Percentiles rank a stretch among this genome's conserved stretches.
Evolutionary conservation across 441 rosid genomes (phyloP).

Genomic region (Gossypium lobatum): DNA sequence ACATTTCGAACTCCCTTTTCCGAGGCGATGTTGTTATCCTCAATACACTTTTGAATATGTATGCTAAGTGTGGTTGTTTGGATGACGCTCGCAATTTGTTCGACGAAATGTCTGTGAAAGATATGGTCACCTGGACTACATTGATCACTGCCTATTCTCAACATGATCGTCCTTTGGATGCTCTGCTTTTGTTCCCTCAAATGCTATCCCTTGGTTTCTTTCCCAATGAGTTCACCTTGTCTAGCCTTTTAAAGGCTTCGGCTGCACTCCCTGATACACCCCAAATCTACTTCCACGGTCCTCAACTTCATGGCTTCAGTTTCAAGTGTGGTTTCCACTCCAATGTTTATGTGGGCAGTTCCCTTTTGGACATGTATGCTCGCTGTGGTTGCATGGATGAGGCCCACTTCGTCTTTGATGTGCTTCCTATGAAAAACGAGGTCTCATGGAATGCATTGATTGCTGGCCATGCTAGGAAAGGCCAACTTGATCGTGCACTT

Average conservation of each 20-base stretch:
- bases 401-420: slow-evolving; percentile 22
- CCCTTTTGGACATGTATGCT: slow-evolving; percentile 40
- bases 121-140: slow-evolving; percentile 37
- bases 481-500: slow-evolving; percentile 26
- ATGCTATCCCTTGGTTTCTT: slow-evolving; percentile 31
- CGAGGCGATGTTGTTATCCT: slow-evolving; percentile 21
- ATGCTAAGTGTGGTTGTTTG: slow-evolving; percentile 29
- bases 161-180: slow-evolving; percentile 26
- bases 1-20: slow-evolving; percentile 25
- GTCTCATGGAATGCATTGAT: slow-evolving; percentile 46
- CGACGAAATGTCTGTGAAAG: slow-evolving; percentile 28
- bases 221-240: slow-evolving; percentile 43
- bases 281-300: slow-evolving; percentile 19
- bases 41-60: slow-evolving; percentile 26
- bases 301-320: slow-evolving; percentile 40
- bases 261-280: slow-evolving; percentile 12
- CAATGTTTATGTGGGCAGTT: slow-evolving; percentile 42
- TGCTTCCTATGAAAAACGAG: slow-evolving; percentile 26
- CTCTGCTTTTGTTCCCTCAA: slow-evolving; percentile 33
- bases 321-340: slow-evolving; percentile 34
- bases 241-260: slow-evolving; percentile 40
- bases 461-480: slow-evolving; percentile 36
- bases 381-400: slow-evolving; percentile 29
- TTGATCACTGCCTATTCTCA: slow-evolving; percentile 39
- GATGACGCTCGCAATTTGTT: slow-evolving; percentile 29